Evolutionary conservation across 768 basidiomycete species (phyloP), one percentile per base, ranked within the genome.

Genomic region (Pholiota microspora): DNA sequence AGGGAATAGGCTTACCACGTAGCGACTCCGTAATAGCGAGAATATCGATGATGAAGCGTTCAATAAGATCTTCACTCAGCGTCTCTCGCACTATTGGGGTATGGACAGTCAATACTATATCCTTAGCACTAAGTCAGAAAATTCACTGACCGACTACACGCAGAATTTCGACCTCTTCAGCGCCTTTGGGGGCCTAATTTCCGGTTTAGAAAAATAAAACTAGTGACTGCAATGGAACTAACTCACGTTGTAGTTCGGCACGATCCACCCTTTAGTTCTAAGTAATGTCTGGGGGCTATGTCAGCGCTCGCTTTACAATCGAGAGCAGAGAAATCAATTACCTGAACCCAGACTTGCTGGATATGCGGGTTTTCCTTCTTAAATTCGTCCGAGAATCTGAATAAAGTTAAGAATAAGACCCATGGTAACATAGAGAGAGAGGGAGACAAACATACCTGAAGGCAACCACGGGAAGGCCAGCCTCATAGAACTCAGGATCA

Each of bases 401-500:
- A 13, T 24, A 12, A 16, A 13, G 21, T 38, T 25, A 31, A 45
- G 25, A 38, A 13, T n/a, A 24, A 6, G 29, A 18, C 24, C 12
- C 13, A 40, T 36, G 15, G 10, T 23, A 23, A 15, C 16, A 21
- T 18, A 10, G 28, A 24, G 8, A 7, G 7, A 9, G n/a, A n/a
- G n/a, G n/a, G n/a, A n/a, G n/a, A n/a, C n/a, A 21, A 7, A 48
- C 51, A 28, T 56, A 74, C 72, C 71, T 67, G 77, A 86, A 87
- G 0, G 83, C 74, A 35, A 86, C 84, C 23, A 87, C 85, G 6
- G 85, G 85, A 1, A 87, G 71, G 8, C 81, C 82, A 7, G 75
- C 70, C 32, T 72, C 57, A 64, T 84, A 87, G 42, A 63, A 61
- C 51, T 77, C 74, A 4, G 82, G 78, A 44, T 76, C 68, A 54